These are phyloP conservation scores for Solanum peruvianum DNA, from an alignment of 257 asterid genomes.

Conservation along the genomic window DNA sequence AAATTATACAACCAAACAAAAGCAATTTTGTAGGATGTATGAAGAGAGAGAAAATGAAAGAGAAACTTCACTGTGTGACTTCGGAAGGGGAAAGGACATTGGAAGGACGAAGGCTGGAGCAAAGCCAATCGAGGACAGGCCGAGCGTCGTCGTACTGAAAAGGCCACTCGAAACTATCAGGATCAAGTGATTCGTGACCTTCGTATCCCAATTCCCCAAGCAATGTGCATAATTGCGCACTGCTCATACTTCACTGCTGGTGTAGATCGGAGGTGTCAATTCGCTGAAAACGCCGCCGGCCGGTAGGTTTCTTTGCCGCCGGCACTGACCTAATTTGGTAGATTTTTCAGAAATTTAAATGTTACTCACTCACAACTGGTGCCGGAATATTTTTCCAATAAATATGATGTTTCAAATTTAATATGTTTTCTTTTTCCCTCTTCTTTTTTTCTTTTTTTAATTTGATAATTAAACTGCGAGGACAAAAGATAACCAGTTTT, in stretches of 20 bases:
- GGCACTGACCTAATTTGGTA: slow-evolving; percentile 19
- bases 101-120: slow-evolving; percentile 92
- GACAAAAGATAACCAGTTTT: not conserved
- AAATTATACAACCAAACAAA: not conserved
- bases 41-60: not conserved
- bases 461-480: not conserved
- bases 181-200: slow-evolving; percentile 63
- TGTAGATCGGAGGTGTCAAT: not conserved
- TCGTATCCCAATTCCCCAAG: slow-evolving; percentile 76
- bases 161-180: slow-evolving; percentile 98
- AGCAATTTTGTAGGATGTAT: not conserved
- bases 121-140: slow-evolving; percentile 92
- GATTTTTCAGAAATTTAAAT: not conserved
- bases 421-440: not conserved
- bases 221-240: slow-evolving; percentile 66
- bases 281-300: not conserved
- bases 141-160: slow-evolving; percentile 96
- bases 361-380: not conserved
- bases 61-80: slow-evolving; percentile 53
- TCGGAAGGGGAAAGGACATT: slow-evolving; percentile 86
- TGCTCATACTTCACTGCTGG: slow-evolving; percentile 33
- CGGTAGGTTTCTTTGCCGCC: slow-evolving; percentile 25
- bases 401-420: not conserved
- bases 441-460: not conserved
- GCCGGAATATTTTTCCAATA: not conserved